Percentiles rank a stretch among this genome's conserved stretches.
Evolutionary conservation across 805 yeast species (phyloP).

Genomic region (Saccharomycopsis sp.): DNA sequence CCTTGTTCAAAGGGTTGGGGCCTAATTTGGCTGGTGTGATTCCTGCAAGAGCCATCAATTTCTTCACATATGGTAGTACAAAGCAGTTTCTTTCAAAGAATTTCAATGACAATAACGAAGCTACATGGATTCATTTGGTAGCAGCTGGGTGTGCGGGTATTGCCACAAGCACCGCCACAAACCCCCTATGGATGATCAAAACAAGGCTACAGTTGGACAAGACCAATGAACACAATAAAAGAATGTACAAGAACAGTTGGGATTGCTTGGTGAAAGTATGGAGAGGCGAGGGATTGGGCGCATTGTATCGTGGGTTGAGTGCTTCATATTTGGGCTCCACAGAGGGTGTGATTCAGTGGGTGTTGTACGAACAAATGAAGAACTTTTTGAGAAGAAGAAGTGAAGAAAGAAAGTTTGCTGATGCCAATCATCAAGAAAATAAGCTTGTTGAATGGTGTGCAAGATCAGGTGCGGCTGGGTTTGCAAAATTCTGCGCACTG

Average conservation of each 20-base stretch:
- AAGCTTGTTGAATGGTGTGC: conserved; percentile 83
- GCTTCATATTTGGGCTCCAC: conserved; percentile 92
- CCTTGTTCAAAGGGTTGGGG: conserved; percentile 90
- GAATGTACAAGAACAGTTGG: conserved; percentile 70
- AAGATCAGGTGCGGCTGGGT: conserved; percentile 95
- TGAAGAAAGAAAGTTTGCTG: conserved; percentile 30
- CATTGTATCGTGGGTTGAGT: conserved; percentile 83
- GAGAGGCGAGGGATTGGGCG: conserved; percentile 65
- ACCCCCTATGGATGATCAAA: conserved; percentile 95
- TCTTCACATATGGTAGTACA: conserved; percentile 92
- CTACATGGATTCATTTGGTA: conserved; percentile 73
- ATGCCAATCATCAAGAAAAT: conserved; percentile 28
- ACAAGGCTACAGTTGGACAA: conserved; percentile 90
- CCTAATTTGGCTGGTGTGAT: conserved; percentile 96
- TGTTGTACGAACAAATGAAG: conserved; percentile 92
- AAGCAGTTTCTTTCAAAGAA: conserved; percentile 62
- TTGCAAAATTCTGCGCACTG: conserved; percentile 90
- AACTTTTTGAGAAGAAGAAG: conserved; percentile 45
- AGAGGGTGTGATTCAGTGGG: conserved; percentile 94
- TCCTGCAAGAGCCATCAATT: conserved; percentile 95
- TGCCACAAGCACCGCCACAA: conserved; percentile 91
- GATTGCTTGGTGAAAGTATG: conserved; percentile 72
- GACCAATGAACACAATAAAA: conserved; percentile 36
- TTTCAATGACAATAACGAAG: conserved; percentile 68
- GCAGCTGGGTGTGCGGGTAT: conserved; percentile 91